A percentile compares a stretch with the other conserved stretches of the same genome.
Evolutionary conservation across 352 stramenopile genomes (phyloP).

Genomic region (Aphanomyces astaci): DNA sequence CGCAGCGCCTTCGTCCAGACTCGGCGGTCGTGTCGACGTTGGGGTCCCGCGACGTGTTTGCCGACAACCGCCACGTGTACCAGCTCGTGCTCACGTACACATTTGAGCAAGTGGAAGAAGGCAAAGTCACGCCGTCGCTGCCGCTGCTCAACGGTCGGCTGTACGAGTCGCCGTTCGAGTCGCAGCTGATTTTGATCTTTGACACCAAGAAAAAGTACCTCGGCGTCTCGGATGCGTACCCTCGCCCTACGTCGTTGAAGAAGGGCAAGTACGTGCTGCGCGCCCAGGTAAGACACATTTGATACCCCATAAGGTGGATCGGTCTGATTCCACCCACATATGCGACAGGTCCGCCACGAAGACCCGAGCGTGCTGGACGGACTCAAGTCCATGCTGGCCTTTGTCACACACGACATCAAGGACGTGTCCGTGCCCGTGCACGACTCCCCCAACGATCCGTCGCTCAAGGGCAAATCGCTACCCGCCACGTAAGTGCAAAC

Average conservation of each 20-base stretch:
- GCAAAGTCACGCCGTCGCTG: conserved; percentile 74
- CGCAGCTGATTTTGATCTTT: conserved; percentile 90
- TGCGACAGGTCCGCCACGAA: conserved; percentile 68
- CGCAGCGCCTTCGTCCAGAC: conserved; percentile 70
- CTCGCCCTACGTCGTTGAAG: conserved; percentile 69
- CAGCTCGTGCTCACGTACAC: conserved; percentile 86
- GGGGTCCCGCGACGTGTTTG: conserved; percentile 70
- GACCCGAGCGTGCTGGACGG: conserved; percentile 73
- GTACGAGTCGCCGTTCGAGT: conserved; percentile 91
- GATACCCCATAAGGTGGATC: too few relatives aligned
- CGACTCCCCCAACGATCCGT: conserved; percentile 54
- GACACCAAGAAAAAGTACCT: conserved; percentile 91
- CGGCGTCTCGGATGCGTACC: conserved; percentile 77
- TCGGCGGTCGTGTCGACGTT: conserved; percentile 70
- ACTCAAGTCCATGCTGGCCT: conserved; percentile 71
- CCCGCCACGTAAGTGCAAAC: conserved; percentile 36
- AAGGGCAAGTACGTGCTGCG: conserved; percentile 78
- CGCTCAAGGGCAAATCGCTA: conserved; percentile 49
- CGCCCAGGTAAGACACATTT: conserved; percentile 43
- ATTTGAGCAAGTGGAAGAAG: conserved; percentile 23
- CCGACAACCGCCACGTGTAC: conserved; percentile 82
- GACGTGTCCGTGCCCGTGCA: conserved; percentile 56
- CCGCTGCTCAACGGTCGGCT: conserved; percentile 77
- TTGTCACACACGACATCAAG: conserved; percentile 65
- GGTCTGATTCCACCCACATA: too few relatives aligned